Base-by-base conservation (phyloP, 176 grass and related monocot genomes). In the Musa beccarii region DNA sequence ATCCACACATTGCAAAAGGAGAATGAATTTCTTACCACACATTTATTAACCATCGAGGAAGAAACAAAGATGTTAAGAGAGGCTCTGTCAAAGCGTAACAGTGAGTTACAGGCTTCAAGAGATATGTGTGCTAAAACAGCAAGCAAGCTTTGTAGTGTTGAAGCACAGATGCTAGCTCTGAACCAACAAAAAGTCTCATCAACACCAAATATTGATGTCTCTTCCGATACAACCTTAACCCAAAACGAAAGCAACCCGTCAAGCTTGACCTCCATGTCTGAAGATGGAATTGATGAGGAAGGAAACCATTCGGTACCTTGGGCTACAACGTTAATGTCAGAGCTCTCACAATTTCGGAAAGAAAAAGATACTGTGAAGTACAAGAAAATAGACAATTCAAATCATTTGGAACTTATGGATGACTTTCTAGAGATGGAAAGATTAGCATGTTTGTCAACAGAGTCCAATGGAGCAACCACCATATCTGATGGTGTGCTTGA, bases 371-470 rank as follows among this genome's bases (percentile, higher is more conserved):
- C 51, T 43, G 67, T 57, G 49, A 90, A 92, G 82, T 72, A 75
- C 75, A 89, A 59, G 29, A 86, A 69, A 8, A 85, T 82, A 23
- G 90, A 87, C 59, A 79, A 80, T 65, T 89, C 95, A 49, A 87
- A 63, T 72, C 81, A 76, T 75, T 85, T 95, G 83, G 89, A 99
- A 75, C 79, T 99, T 59, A 99, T 99, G 96, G 96, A 99, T 99
- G 96, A 99, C 82, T 99, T 99, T 88, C 80, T 99, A 80, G 96
- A 99, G 83, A 99, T 99, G 96, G 96, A 99, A 76, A 99, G 71
- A 83, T 72, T 99, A 80, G 96, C 96, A 26, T 92, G 84, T 53
- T 75, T 88, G 86, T 54, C 90, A 68, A 69, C 83, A 83, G 87
- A 84, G 61, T 79, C 80, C 56, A 84, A 88, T 79, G 76, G 81